phyloP scores from a whole-genome alignment of 768 basidiomycete genomes.

The Leucocoprinus birnbaumii region DNA sequence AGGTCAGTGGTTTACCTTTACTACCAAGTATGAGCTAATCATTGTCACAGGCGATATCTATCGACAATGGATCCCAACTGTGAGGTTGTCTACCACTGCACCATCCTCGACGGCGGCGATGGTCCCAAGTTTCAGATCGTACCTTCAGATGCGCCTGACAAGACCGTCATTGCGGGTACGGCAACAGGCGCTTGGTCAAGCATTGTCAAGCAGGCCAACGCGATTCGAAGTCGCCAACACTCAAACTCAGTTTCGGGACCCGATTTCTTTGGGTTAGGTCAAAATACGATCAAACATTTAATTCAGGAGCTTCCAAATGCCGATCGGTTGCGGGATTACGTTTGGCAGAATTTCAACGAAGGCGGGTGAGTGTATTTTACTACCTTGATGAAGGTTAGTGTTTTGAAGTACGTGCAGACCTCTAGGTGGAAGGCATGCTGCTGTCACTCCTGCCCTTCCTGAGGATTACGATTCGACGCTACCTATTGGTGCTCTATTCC shows the following conservation, averaged over 20 bases:
- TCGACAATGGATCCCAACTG: constrained; percentile 66
- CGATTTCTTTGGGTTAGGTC: constrained; percentile 84
- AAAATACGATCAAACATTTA: constrained; percentile 86
- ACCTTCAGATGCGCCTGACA: constrained; percentile 66
- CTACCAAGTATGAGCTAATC: constrained; percentile 8
- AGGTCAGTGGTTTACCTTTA: constrained; percentile 41
- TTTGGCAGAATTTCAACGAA: constrained; percentile 84
- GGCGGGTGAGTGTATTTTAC: constrained; percentile 63
- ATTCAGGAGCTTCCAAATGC: constrained; percentile 84
- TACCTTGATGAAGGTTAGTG: background rate
- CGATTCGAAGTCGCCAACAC: constrained; percentile 76
- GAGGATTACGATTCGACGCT: constrained; percentile 62
- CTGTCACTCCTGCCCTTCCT: constrained; percentile 76
- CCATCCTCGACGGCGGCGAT: constrained; percentile 81
- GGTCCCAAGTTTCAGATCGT: constrained; percentile 86
- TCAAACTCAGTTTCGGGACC: constrained; percentile 87
- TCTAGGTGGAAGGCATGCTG: constrained; percentile 78
- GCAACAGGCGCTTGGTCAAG: constrained; percentile 86
- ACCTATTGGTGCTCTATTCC: constrained; percentile 46
- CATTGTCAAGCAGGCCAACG: constrained; percentile 81
- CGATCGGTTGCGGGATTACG: constrained; percentile 71
- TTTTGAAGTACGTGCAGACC: constrained; percentile 38
- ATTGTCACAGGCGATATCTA: constrained; percentile 59
- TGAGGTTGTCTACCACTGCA: constrained; percentile 79
- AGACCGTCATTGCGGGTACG: constrained; percentile 78